phyloP scores from a whole-genome alignment of 192 early-diverging fungal genomes.

The Chytriomyces sp. region DNA sequence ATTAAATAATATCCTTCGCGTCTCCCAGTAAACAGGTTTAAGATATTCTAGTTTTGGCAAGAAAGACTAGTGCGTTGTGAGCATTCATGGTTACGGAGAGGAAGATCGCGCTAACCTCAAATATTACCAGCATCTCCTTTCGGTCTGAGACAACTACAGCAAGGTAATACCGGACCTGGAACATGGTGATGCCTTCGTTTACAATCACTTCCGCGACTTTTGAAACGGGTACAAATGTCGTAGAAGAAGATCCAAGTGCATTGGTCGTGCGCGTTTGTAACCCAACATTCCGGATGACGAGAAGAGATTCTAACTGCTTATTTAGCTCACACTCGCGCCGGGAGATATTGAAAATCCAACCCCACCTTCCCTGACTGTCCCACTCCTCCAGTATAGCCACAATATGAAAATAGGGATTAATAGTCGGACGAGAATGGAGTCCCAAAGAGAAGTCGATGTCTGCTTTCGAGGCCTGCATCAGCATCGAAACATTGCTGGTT shows the following conservation, averaged over 20 bases:
- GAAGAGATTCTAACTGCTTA: conserved; percentile 70
- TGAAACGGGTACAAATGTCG: conserved; percentile 63
- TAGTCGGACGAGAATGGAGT: too few relatives aligned
- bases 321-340: too few relatives aligned
- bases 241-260: conserved; percentile 47
- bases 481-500: too few relatives aligned
- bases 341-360: too few relatives aligned
- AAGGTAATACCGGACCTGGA: conserved; percentile 72
- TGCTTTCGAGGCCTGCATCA: too few relatives aligned
- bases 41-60: background rate
- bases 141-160: conserved; percentile 66
- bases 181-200: conserved; percentile 76
- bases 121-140: conserved; percentile 68
- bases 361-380: too few relatives aligned
- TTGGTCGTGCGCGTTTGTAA: conserved; percentile 66
- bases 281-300: conserved; percentile 70
- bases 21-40: conserved; percentile 10
- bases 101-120: conserved; percentile 63
- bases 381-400: too few relatives aligned
- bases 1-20: background rate
- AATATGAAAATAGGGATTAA: too few relatives aligned
- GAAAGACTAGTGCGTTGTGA: background rate
- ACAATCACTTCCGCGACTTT: conserved; percentile 71
- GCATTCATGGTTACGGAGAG: too few relatives aligned
- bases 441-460: too few relatives aligned